Conservation (phyloP, 176 grass and related monocot genomes). For the Avena eriantha region DNA sequence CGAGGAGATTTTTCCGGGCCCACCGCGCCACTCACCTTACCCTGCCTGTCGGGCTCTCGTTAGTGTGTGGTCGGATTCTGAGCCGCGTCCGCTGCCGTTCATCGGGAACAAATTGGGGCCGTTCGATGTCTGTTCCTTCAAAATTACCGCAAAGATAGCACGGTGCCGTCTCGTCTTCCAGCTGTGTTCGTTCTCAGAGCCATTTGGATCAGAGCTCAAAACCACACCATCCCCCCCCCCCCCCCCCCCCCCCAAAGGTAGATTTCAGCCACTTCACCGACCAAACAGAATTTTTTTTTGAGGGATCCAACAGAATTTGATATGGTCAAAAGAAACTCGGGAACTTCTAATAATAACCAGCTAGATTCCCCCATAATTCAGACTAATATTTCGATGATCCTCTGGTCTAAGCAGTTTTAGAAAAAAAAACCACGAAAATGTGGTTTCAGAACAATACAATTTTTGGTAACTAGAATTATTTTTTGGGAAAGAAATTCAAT, state of each 20-base stretch:
- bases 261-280: background rate
- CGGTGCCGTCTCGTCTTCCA: background rate
- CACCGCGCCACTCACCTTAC: conserved; percentile 38
- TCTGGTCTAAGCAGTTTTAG: background rate
- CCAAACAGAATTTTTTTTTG: background rate
- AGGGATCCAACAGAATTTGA: background rate
- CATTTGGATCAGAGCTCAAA: background rate
- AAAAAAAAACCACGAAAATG: background rate
- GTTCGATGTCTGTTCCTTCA: background rate
- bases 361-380: background rate
- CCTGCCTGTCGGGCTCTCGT: background rate
- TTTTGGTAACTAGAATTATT: background rate
- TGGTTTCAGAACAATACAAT: background rate
- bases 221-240: background rate
- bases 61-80: background rate
- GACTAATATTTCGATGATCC: background rate
- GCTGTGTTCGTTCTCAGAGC: background rate
- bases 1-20: conserved; percentile 46
- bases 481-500: background rate
- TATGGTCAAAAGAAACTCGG: background rate
- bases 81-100: background rate
- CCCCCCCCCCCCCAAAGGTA: background rate
- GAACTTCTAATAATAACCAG: background rate
- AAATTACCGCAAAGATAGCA: background rate
- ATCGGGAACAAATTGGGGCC: background rate